Percentiles rank a stretch among this genome's conserved stretches.
These are phyloP conservation scores for Microsporum canis DNA, from an alignment of 2,329 filamentous ascomycete genomes.

Conservation along the genomic window DNA sequence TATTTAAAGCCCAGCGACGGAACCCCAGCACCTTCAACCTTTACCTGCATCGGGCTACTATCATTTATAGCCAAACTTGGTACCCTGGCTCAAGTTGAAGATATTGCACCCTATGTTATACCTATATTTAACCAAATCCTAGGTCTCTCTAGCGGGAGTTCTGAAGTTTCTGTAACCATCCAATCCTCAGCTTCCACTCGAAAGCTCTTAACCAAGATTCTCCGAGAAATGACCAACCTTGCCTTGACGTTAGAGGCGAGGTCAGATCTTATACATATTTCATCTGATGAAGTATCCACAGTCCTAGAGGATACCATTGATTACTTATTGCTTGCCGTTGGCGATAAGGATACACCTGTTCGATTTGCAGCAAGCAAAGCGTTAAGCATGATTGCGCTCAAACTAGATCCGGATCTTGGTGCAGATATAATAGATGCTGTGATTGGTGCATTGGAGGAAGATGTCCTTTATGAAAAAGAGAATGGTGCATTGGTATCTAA, in stretches of 20 bases:
- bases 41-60: slow-evolving; percentile 66
- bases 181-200: slow-evolving; percentile 65
- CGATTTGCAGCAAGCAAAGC: slow-evolving; percentile 86
- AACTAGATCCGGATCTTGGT: slow-evolving; percentile 68
- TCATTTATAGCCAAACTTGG: slow-evolving; percentile 69
- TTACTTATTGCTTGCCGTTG: slow-evolving; percentile 63
- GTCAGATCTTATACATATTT: slow-evolving; percentile 14
- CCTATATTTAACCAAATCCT: slow-evolving; percentile 56
- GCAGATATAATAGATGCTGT: slow-evolving; percentile 79
- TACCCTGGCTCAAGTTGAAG: slow-evolving; percentile 58
- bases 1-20: slow-evolving; percentile 42
- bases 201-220: slow-evolving; percentile 75
- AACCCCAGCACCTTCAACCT: slow-evolving; percentile 43
- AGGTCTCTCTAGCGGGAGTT: slow-evolving; percentile 44
- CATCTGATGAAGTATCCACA: slow-evolving; percentile 32
- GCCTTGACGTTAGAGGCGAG: slow-evolving; percentile 43
- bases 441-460: slow-evolving; percentile 54
- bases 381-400: slow-evolving; percentile 73
- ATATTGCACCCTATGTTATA: slow-evolving; percentile 57
- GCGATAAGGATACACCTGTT: slow-evolving; percentile 84
- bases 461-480: slow-evolving; percentile 45
- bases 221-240: slow-evolving; percentile 61
- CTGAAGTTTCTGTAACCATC: slow-evolving; percentile 43
- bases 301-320: slow-evolving; percentile 73
- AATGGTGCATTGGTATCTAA: slow-evolving; percentile 31